Base-by-base conservation (phyloP, 2,329 filamentous ascomycete species). In the Colletotrichum sublineola region DNA sequence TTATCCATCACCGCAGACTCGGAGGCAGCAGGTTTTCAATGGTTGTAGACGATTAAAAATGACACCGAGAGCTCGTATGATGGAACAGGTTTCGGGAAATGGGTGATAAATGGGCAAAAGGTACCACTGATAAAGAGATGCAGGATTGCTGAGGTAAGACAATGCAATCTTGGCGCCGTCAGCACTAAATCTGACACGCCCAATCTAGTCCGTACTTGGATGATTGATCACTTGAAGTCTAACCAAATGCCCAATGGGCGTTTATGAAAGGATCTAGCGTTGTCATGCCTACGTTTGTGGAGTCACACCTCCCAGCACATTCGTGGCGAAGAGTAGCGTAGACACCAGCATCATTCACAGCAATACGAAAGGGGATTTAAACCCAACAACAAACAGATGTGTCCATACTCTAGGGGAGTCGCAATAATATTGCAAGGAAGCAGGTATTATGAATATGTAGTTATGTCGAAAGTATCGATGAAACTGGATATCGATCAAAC, bases 21-120 rank as follows among this genome's bases (percentile, higher is more conserved):
- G n/a, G 18, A n/a, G 14, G 2, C 4, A 12, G 8, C 18, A 24
- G 0, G n/a, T 2, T 6, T n/a, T 42, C 1, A 15, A 5, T 1
- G 1, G 5, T 31, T 1, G 1, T 14, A 6, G 18, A 12, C 3
- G 2, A 2, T 48, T 18, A 15, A 40, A 29, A 24, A 50, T 11
- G 8, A 9, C 14, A 24, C 14, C 2, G 15, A 5, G 7, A 24
- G 46, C 7, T 14, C 11, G 3, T 5, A 12, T 42, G 5, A n/a
- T 20, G 36, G 1, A 8, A 2, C 15, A n/a, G 18, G 7, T 5
- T 11, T 33, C 3, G 8, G 42, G n/a, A 7, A 31, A 20, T 5
- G 6, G 8, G 4, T 9, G 18, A 6, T 12, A 29, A n/a, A 24
- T 15, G 55, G 36, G 38, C 50, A 15, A 53, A 29, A n/a, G 11